Evolutionary conservation across 2,329 filamentous ascomycete genomes (phyloP).

Genomic region (Chaetomium sp.): DNA sequence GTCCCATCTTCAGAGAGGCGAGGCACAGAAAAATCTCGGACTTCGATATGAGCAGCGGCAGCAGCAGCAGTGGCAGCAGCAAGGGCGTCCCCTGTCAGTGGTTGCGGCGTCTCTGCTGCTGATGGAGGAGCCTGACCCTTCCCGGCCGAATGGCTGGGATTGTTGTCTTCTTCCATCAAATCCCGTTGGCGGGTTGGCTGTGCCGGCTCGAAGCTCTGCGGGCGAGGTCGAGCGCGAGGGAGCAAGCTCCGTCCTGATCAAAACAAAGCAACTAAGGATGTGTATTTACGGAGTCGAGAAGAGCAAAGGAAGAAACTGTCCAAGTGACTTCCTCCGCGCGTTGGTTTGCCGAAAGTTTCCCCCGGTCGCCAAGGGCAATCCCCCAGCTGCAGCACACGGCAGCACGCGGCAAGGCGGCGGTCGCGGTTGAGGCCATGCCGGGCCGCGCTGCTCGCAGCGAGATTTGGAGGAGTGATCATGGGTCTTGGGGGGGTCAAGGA

Average conservation of each 20-base stretch:
- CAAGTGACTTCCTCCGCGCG: too few species aligned
- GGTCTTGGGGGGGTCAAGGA: background rate
- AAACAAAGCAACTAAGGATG: background rate
- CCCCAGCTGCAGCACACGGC: too few species aligned
- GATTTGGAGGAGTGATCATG: slow-evolving; percentile 3
- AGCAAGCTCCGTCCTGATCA: background rate
- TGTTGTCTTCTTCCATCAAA: slow-evolving; percentile 6
- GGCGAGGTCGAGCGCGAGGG: background rate
- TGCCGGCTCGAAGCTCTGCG: background rate
- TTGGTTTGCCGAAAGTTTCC: too few species aligned
- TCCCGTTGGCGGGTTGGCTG: background rate
- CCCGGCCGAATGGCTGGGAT: slow-evolving; percentile 2
- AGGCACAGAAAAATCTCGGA: slow-evolving; percentile 4
- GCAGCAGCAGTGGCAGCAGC: background rate
- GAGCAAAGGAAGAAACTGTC: too few species aligned
- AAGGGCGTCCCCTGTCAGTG: background rate
- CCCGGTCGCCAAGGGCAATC: too few species aligned
- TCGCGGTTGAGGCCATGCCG: too few species aligned
- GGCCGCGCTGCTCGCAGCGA: too few species aligned
- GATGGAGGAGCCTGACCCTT: too few species aligned
- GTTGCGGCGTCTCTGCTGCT: background rate
- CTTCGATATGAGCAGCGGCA: background rate
- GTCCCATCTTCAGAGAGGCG: background rate
- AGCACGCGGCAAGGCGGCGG: too few species aligned
- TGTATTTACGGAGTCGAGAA: too few species aligned